Percentiles rank a stretch among this genome's conserved stretches.
Evolutionary conservation across 495 filamentous ascomycete genomes (phyloP).

Genomic region (Penicillium subrubescens): DNA sequence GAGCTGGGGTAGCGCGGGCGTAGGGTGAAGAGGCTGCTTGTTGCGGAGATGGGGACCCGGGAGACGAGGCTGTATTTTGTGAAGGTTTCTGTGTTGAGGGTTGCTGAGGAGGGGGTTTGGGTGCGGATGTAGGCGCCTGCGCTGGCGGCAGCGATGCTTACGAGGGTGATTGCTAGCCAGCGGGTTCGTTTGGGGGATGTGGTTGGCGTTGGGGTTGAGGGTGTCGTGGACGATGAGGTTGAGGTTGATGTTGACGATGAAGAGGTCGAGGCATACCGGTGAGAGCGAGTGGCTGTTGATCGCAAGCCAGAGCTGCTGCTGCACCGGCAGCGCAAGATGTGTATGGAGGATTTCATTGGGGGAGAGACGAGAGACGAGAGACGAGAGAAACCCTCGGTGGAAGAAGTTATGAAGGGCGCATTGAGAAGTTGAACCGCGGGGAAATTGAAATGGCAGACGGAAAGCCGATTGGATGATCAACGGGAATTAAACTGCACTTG

Average conservation of each 20-base stretch:
- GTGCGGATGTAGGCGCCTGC: constrained; percentile 43
- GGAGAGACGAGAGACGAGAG: not conserved
- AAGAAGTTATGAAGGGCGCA: not conserved
- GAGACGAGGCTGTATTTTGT: constrained; percentile 65
- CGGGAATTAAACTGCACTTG: constrained; percentile 18
- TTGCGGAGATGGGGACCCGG: constrained; percentile 70
- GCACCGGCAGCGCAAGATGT: constrained; percentile 17
- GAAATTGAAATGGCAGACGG: constrained; percentile 17
- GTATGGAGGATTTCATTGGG: constrained; percentile 37
- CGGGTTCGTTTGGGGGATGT: constrained; percentile 29
- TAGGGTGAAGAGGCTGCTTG: constrained; percentile 75
- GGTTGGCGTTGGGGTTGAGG: not conserved
- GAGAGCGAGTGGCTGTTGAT: constrained; percentile 16
- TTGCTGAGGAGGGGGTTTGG: constrained; percentile 26
- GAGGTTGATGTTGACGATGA: constrained; percentile 1
- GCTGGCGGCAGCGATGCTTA: constrained; percentile 39
- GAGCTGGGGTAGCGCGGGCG: constrained; percentile 45
- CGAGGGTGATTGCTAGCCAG: constrained; percentile 39
- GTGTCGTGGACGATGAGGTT: constrained; percentile 5
- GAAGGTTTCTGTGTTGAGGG: constrained; percentile 60
- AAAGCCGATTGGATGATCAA: constrained; percentile 35
- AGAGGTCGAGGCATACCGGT: constrained; percentile 28
- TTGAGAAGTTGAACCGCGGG: constrained; percentile 20
- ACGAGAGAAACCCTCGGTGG: not conserved
- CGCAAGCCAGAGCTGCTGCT: constrained; percentile 18